Evolutionary conservation across 345 rosid species (phyloP), one percentile per base, ranked within the genome.

Genomic region (Gossypium bickii): DNA sequence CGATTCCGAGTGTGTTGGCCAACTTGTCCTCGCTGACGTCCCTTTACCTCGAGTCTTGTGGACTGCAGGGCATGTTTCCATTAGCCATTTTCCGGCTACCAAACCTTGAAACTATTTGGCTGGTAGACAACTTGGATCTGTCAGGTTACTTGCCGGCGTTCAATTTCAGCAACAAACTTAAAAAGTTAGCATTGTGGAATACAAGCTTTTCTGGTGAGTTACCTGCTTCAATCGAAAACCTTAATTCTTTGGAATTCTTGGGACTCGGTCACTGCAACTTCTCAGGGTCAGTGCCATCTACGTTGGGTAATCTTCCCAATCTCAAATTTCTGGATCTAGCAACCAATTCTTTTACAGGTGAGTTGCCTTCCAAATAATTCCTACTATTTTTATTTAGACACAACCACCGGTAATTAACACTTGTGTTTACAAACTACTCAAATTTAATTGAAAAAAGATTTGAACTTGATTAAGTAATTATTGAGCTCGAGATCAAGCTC

Each of bases 121-220:
- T 81, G n/a, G 2, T 13, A 7, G 0, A 15, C n/a, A 81, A 78
- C 38, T 7, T 0, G n/a, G 7, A 25, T 29, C 66, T 81, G 38
- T 65, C 67, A 0, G 72, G 76, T 53, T 25, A 45, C 56, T 25
- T 81, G 18, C 81, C 68, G 4, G 77, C 78, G 47, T 81, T 81
- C 47, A 73, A 52, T 27, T 72, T 16, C 45, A 7, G 1, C 51
- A 71, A 25, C 34, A 48, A 12, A 15, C 49, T 71, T 13, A 59
- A 60, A 52, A 15, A 0, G 0, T 0, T 73, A 11, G 15, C 4
- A 12, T 3, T 73, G 9, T 12, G 1, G 16, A 7, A 45, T 2
- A 76, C 77, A 38, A 25, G 17, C 24, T 72, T 80, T 27, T 76
- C 60, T 2, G 79, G 82, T 12, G 58, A 76, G 60, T 48, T 74